Evolutionary conservation across 352 stramenopile genomes (phyloP), one percentile per base, ranked within the genome.

Genomic region (Globisporangium cederbergense): DNA sequence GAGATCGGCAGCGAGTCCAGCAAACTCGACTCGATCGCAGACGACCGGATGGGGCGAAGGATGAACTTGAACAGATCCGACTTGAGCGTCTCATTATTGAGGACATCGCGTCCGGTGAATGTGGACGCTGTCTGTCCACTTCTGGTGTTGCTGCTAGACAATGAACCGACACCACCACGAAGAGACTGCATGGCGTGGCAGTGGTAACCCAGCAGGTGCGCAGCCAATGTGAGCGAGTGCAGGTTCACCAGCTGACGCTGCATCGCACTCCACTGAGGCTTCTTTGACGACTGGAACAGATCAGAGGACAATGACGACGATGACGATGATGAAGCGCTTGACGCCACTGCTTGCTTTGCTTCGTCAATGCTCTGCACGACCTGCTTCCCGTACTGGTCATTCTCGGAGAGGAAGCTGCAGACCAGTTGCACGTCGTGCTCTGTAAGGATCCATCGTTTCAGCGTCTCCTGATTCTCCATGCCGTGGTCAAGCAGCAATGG

Each of bases 1-100:
- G 84, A 89, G 34, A 91, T 90, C 4, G 84, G 84, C 1, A 93
- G 62, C n/a, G 76, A 76, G 56, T 93, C 83, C 28, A 88, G 78
- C 1, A 93, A 60, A 65, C 83, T 90, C 0, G 83, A 93, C 64
- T 93, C 83, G 42, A 93, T 93, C 0, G 83, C 83, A 25, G 83
- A 89, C 11, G 83, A 93, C 40, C 83, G 79, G 52, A 93, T 89
- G 1, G 83, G 83, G 4, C 83, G 83, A 22, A 93, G 61, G 32
- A 93, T 86, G 56, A 83, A 93, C 66, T 88, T 93, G 73, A 93
- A 90, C 58, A 90, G 55, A 60, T 93, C 83, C 3, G 81, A 79
- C 42, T 73, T 62, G 14, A 93, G 65, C n/a, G 78, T 89, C 9
- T 65, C 56, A 14, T 73, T 51, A 2, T 66, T 61, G 2, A 92